These are phyloP conservation scores for Pichia sporocuriosa DNA, from an alignment of 805 yeast genomes.

Conservation along the genomic window DNA sequence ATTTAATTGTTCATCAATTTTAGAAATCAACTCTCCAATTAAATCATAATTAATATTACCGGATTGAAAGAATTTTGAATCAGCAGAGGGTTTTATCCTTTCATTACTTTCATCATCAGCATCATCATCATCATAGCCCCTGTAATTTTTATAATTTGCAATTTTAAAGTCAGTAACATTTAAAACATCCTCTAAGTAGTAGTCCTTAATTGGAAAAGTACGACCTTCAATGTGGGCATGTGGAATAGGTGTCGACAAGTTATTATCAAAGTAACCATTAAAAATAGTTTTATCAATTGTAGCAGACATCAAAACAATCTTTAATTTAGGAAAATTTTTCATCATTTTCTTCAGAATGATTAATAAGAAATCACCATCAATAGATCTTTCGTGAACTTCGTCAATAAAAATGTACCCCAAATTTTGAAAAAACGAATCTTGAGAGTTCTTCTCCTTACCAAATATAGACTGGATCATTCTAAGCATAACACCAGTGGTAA, in stretches of 20 bases:
- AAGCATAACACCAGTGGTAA: constrained; percentile 87
- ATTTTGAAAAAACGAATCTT: constrained; percentile 38
- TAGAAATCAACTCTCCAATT: constrained; percentile 46
- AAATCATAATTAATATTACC: constrained; percentile 75
- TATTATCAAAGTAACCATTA: constrained; percentile 52
- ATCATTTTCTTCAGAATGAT: constrained; percentile 65
- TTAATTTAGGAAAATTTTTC: constrained; percentile 45
- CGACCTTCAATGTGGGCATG: constrained; percentile 87
- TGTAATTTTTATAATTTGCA: constrained; percentile 12
- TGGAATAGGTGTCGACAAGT: constrained; percentile 31
- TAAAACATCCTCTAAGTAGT: constrained; percentile 63
- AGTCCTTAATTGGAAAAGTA: constrained; percentile 83
- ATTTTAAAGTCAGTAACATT: constrained; percentile 51
- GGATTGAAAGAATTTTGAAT: constrained; percentile 54
- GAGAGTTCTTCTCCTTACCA: constrained; percentile 20
- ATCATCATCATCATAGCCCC: background rate
- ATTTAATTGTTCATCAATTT: constrained; percentile 45
- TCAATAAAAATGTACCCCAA: constrained; percentile 75
- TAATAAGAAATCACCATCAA: constrained; percentile 80
- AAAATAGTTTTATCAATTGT: constrained; percentile 74
- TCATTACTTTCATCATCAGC: constrained; percentile 13
- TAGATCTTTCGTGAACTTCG: constrained; percentile 95
- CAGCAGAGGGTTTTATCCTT: constrained; percentile 48
- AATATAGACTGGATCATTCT: constrained; percentile 66
- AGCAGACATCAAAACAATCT: constrained; percentile 85